phyloP scores from a whole-genome alignment of 2,329 filamentous ascomycete species.

The Ceratocystis cacaofunesta region DNA sequence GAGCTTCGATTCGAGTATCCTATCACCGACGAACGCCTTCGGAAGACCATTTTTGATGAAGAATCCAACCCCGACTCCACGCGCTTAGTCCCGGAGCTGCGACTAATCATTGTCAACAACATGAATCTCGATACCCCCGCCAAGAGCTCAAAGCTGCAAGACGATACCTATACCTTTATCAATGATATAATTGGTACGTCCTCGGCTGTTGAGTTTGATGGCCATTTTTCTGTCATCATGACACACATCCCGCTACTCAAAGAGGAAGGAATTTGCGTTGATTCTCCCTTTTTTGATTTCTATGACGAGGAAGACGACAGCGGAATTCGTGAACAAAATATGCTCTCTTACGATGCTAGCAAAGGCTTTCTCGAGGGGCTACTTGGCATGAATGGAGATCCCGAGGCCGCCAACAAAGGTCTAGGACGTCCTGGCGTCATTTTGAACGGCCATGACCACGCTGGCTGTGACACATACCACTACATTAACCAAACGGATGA shows the following conservation, averaged over 20 bases:
- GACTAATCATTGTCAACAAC: conserved; percentile 75
- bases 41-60: conserved; percentile 30
- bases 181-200: conserved; percentile 52
- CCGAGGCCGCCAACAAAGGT: conserved; percentile 42
- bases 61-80: conserved; percentile 32
- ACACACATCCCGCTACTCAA: conserved; percentile 92
- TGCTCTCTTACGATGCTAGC: conserved; percentile 59
- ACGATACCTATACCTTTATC: conserved; percentile 63
- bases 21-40: conserved; percentile 26
- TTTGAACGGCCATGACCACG: conserved; percentile 88
- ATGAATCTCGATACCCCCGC: conserved; percentile 88
- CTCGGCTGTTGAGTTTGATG: conserved; percentile 43
- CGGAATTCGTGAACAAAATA: conserved; percentile 80
- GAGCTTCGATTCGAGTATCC: conserved; percentile 60
- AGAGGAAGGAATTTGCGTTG: conserved; percentile 63
- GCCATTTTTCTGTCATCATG: conserved; percentile 66
- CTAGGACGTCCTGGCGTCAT: conserved; percentile 61
- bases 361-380: conserved; percentile 69
- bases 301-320: conserved; percentile 49
- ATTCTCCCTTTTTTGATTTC: conserved; percentile 71
- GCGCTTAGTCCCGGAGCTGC: conserved; percentile 50
- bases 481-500: conserved; percentile 50
- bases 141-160: conserved; percentile 49
- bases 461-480: conserved; percentile 82
- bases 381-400: conserved; percentile 57